phyloP scores from a whole-genome alignment of 2,329 filamentous ascomycete species.

The Coleophoma cylindrospora region DNA sequence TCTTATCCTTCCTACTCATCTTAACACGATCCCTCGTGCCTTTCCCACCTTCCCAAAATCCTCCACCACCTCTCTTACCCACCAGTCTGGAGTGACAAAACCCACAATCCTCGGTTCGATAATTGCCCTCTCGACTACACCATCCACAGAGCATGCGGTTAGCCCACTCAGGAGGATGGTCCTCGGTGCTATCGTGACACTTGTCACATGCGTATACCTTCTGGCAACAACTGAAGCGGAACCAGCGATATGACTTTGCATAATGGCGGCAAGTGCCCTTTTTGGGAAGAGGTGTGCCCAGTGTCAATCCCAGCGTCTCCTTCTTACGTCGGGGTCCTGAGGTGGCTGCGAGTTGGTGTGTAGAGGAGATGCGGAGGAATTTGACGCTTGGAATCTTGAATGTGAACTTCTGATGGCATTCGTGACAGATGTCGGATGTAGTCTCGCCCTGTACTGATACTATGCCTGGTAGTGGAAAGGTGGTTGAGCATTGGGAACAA shows the following conservation, averaged over 20 bases:
- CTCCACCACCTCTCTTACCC: slow-evolving; percentile 55
- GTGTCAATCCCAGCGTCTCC: slow-evolving; percentile 51
- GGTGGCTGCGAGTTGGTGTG: slow-evolving; percentile 31
- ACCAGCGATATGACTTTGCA: slow-evolving; percentile 56
- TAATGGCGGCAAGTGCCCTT: slow-evolving; percentile 54
- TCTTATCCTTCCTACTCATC: slow-evolving; percentile 74
- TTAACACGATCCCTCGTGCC: slow-evolving; percentile 66
- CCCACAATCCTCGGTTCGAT: slow-evolving; percentile 68
- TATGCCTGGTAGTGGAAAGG: slow-evolving; percentile 57
- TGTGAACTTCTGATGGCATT: slow-evolving; percentile 75
- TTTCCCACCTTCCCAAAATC: slow-evolving; percentile 86
- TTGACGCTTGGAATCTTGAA: slow-evolving; percentile 75
- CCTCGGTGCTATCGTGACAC: slow-evolving; percentile 69
- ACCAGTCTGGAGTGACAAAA: slow-evolving; percentile 69
- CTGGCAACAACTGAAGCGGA: slow-evolving; percentile 58
- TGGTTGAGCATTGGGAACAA: slow-evolving; percentile 69
- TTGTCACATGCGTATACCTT: slow-evolving; percentile 58
- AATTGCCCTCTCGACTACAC: slow-evolving; percentile 78
- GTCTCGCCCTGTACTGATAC: slow-evolving; percentile 70
- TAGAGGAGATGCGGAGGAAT: slow-evolving; percentile 64
- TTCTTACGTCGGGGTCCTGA: slow-evolving; percentile 35
- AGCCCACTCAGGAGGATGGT: slow-evolving; percentile 76
- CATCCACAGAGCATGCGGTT: slow-evolving; percentile 79
- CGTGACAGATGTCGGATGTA: slow-evolving; percentile 68
- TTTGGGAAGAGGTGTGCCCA: slow-evolving; percentile 49